phyloP scores from a whole-genome alignment of 2,329 filamentous ascomycete species.

The Metarhizium brunneum region DNA sequence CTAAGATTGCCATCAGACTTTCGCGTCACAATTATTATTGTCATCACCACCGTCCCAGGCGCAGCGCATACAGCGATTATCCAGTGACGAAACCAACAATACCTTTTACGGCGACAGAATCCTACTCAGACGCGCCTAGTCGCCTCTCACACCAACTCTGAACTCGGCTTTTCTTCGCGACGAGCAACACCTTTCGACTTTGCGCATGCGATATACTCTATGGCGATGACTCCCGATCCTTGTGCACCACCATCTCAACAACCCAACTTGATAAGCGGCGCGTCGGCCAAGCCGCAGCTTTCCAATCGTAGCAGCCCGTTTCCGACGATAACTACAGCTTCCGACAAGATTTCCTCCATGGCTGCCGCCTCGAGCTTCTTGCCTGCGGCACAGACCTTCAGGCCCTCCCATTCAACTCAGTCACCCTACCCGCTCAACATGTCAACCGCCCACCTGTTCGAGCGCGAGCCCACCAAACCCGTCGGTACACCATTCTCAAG shows the following conservation, averaged over 20 bases:
- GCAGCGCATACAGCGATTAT: background rate
- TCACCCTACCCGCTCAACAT: conserved; percentile 24
- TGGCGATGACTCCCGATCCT: conserved; percentile 21
- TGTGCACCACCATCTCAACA: conserved; percentile 11
- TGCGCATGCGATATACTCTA: conserved; percentile 17
- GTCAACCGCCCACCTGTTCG: conserved; percentile 20
- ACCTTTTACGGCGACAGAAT: background rate
- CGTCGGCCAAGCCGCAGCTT: conserved; percentile 15
- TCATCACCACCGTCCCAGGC: background rate
- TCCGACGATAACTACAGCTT: conserved; percentile 18
- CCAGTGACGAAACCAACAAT: background rate
- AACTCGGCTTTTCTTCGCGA: background rate
- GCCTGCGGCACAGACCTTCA: conserved; percentile 30
- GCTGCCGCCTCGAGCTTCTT: conserved; percentile 32
- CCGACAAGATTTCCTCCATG: conserved; percentile 25
- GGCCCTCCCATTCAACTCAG: conserved; percentile 20
- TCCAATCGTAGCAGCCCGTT: conserved; percentile 24
- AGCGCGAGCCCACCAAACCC: conserved; percentile 32
- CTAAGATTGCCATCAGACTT: background rate
- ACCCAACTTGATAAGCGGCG: conserved; percentile 15
- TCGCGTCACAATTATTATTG: background rate
- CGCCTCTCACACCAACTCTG: background rate
- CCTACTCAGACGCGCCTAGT: background rate
- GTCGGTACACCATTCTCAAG: conserved; percentile 29
- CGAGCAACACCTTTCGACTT: background rate